phyloP scores from a whole-genome alignment of 1,284 basidiomycete genomes.

The Pseudozyma tsukubaensis region DNA sequence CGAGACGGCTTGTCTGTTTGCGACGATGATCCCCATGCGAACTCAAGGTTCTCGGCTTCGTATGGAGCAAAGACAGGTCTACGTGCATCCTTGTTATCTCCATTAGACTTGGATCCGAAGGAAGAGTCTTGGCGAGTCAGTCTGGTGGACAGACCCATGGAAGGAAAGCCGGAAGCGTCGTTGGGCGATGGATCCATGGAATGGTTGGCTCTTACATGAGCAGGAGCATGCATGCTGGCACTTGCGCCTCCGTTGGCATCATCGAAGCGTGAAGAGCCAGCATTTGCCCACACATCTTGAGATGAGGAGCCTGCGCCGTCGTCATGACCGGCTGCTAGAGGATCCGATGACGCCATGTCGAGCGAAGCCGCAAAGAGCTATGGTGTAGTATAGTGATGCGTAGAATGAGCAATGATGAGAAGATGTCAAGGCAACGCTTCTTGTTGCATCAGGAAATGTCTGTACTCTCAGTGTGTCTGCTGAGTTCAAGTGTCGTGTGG shows the following conservation, averaged over 20 bases:
- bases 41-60: constrained; percentile 29
- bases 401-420: not conserved
- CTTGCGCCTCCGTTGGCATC: constrained; percentile 46
- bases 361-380: not conserved
- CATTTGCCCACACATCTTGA: constrained; percentile 32
- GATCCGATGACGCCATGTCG: constrained; percentile 24
- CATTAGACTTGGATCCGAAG: constrained; percentile 29
- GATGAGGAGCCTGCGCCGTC: constrained; percentile 7
- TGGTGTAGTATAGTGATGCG: not conserved
- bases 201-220: constrained; percentile 10
- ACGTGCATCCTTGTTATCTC: constrained; percentile 10
- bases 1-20: constrained; percentile 12
- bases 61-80: constrained; percentile 30
- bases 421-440: not conserved
- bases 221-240: constrained; percentile 52
- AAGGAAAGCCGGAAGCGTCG: constrained; percentile 39
- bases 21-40: constrained; percentile 28
- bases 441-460: not conserved
- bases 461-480: too few species aligned
- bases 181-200: not conserved
- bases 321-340: constrained; percentile 11
- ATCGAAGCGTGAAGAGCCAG: constrained; percentile 6
- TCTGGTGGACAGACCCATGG: constrained; percentile 27
- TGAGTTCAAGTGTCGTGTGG: too few species aligned
- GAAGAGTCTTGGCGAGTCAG: constrained; percentile 29